Evolutionary conservation across 352 stramenopile genomes (phyloP), one percentile per base, ranked within the genome.

Genomic region (Pythium plurisporium): DNA sequence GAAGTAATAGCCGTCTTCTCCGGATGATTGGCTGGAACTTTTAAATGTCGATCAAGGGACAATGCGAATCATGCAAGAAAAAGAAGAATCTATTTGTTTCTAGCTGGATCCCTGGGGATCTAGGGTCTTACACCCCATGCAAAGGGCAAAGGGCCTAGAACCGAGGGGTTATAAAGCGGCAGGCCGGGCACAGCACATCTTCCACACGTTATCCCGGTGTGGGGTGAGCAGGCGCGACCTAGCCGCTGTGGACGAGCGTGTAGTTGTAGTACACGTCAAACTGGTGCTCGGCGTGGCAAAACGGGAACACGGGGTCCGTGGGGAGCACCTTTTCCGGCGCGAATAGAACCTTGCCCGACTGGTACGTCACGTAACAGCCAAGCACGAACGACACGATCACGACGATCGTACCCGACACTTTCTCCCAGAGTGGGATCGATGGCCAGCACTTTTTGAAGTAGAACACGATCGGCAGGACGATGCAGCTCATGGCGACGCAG

Each of bases 391-490:
- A 85, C 26, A 83, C 55, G 0, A 70, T 30, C 2, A 88, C 61
- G 17, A 86, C 60, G 0, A 81, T 3, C 31, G 46, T 33, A 14
- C 71, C 68, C 4, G 69, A 63, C n/a, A 59, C 52, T 30, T 65
- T 50, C 54, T 85, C 79, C 55, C 80, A 78, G 43, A 72, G 48
- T 0, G 70, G 40, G 11, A 74, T 75, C 29, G 44, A 52, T 26
- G 66, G 69, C 46, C 46, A 54, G 46, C 41, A 31, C 46, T 54
- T 54, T 19, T 42, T 54, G n/a, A 54, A 54, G 46, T 88, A 88
- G 64, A 88, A 86, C 40, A 79, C 59, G 52, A 82, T 81, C 14
- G 78, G 78, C 25, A 88, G 59, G 37, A 86, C 74, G 40, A 84
- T 86, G 60, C 75, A 88, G 26, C 67, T 73, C 36, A 79, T 61